These are phyloP conservation scores for Hagleromyces aurorensis DNA, from an alignment of 805 yeast species.

Conservation along the genomic window DNA sequence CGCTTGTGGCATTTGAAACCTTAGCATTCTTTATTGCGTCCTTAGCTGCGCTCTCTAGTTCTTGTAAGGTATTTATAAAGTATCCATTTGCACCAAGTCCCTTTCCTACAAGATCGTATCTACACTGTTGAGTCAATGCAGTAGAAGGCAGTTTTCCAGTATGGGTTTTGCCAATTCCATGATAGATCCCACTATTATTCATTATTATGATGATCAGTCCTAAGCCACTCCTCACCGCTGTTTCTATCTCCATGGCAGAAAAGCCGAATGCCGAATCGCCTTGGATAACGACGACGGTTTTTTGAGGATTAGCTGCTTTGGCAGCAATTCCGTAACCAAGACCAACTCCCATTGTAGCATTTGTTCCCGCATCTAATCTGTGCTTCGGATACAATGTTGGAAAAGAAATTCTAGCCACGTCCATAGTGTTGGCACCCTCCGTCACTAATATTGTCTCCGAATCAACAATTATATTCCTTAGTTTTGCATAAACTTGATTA, in stretches of 20 bases:
- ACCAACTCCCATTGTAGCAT: slow-evolving; percentile 75
- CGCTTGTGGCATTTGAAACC: slow-evolving; percentile 31
- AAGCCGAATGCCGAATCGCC: slow-evolving; percentile 79
- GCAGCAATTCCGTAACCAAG: slow-evolving; percentile 63
- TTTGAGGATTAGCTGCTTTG: slow-evolving; percentile 37
- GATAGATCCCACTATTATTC: slow-evolving; percentile 70
- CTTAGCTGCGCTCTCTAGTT: slow-evolving; percentile 32
- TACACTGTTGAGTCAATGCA: slow-evolving; percentile 46
- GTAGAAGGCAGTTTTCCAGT: slow-evolving; percentile 43
- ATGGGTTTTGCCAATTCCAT: slow-evolving; percentile 40
- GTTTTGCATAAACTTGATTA: slow-evolving; percentile 43
- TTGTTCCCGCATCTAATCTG: slow-evolving; percentile 65
- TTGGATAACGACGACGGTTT: slow-evolving; percentile 49
- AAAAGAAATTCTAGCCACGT: slow-evolving; percentile 55
- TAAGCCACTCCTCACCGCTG: slow-evolving; percentile 47
- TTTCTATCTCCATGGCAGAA: slow-evolving; percentile 65
- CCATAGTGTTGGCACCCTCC: slow-evolving; percentile 80
- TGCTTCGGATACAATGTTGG: slow-evolving; percentile 44
- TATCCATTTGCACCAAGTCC: slow-evolving; percentile 53
- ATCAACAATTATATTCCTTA: slow-evolving; percentile 36
- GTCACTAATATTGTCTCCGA: slow-evolving; percentile 39
- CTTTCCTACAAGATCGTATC: slow-evolving; percentile 48
- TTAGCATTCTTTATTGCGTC: slow-evolving; percentile 31
- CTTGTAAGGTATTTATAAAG: slow-evolving; percentile 35
- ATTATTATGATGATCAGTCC: slow-evolving; percentile 55